Evolutionary conservation across 2,329 filamentous ascomycete genomes (phyloP), one percentile per base, ranked within the genome.

Genomic region (Dendryphion nanum): DNA sequence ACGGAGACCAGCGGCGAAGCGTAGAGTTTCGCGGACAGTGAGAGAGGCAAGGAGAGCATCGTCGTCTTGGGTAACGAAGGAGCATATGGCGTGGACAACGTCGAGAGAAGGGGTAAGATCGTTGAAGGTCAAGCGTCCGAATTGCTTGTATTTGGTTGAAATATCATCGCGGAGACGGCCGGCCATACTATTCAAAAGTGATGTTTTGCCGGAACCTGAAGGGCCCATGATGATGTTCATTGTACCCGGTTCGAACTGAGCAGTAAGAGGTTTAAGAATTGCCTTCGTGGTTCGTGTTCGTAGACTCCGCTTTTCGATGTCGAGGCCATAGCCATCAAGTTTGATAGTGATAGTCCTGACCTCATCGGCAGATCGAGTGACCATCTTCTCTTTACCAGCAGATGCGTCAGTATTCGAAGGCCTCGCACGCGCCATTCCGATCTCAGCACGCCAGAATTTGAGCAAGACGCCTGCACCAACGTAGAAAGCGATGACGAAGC

Each of bases 161-260:
- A 81, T 48, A 1, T 78, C 80, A 40, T 79, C 79, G 18, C 79
- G 77, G 4, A 89, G 66, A 13, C 86, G 73, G 3, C 81, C 68
- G 1, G 86, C 83, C 76, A 90, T 85, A 1, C 82, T 75, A 54
- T 87, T 89, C 8, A 89, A 70, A 1, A 89, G 69, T 0, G 83
- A 85, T 0, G 85, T 89, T 61, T 90, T 90, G 1, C 86, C 86
- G 31, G 80, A 84, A 0, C 86, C 86, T 0, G 84, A 88, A 0
- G 86, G 86, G 0, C 86, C 86, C 85, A 89, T 89, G 47, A 90
- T 86, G 17, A 89, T 76, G 45, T 89, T 89, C 12, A 90, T 58
- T 12, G 77, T 70, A 0, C 85, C 84, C 0, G 86, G 77, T 32
- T 79, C 73, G 48, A 90, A 89, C 0, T 76, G 79, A 0, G 83